A percentile compares a stretch with the other conserved stretches of the same genome.
These are phyloP conservation scores for Monosporascus sp. DNA, from an alignment of 2,329 filamentous ascomycete genomes.

Conservation along the genomic window DNA sequence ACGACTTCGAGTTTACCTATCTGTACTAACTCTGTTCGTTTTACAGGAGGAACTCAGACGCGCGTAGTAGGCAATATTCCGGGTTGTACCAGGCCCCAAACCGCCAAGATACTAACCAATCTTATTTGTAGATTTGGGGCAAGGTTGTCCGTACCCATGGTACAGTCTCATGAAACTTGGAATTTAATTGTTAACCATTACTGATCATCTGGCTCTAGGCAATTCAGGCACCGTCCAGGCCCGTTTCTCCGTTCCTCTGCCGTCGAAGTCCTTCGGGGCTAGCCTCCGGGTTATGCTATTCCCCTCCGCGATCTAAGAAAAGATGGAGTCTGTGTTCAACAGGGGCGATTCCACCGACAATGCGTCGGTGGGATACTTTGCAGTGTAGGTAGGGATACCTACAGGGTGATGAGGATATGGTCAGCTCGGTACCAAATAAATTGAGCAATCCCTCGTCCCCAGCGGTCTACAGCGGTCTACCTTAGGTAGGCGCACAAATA, in stretches of 20 bases:
- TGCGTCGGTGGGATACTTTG: no score
- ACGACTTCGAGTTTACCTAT: no score
- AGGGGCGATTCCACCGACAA: no score
- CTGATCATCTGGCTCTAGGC: slow-evolving; percentile 1
- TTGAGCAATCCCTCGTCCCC: no score
- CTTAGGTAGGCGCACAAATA: no score
- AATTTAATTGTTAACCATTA: no score
- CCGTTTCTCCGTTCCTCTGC: slow-evolving; percentile 11
- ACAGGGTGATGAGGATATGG: no score
- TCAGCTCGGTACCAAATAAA: no score
- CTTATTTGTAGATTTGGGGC: slow-evolving; percentile 9
- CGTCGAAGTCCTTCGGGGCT: slow-evolving; percentile 11
- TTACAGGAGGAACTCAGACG: slow-evolving; percentile 8
- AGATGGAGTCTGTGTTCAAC: no score
- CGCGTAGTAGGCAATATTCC: slow-evolving; percentile 6
- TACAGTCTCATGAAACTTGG: neutral
- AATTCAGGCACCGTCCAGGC: slow-evolving; percentile 11
- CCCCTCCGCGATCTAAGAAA: slow-evolving; percentile 7
- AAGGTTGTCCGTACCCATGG: slow-evolving; percentile 10
- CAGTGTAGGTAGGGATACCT: no score
- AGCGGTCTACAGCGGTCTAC: no score
- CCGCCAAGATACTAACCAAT: neutral
- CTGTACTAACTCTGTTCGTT: no score
- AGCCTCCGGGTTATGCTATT: slow-evolving; percentile 11
- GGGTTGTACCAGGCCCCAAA: neutral